Percentiles rank a stretch among this genome's conserved stretches.
phyloP scores from a whole-genome alignment of 306 rosid species.

The Vigna unguiculata region DNA sequence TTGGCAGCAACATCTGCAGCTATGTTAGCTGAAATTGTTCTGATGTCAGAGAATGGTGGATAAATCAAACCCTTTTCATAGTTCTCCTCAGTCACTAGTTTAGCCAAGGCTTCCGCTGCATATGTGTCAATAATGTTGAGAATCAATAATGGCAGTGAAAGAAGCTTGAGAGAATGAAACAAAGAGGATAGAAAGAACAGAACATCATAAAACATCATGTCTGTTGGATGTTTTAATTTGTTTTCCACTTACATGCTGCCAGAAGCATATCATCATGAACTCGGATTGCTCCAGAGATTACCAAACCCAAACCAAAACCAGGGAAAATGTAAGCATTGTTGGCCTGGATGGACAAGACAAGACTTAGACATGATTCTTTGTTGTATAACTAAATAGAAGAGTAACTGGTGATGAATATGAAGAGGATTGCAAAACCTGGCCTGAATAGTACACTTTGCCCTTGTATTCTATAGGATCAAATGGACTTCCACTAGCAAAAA shows the following conservation, averaged over 20 bases:
- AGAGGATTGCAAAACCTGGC: slow-evolving; percentile 66
- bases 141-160: neutral
- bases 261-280: slow-evolving; percentile 29
- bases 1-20: slow-evolving; percentile 89
- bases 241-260: slow-evolving; percentile 17
- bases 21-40: slow-evolving; percentile 75
- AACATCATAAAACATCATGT: neutral
- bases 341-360: slow-evolving; percentile 10
- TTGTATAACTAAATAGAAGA: slow-evolving; percentile 5
- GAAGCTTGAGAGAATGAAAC: slow-evolving; percentile 2
- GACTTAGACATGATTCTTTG: slow-evolving; percentile 5
- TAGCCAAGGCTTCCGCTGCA: slow-evolving; percentile 77
- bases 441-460: slow-evolving; percentile 67
- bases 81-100: slow-evolving; percentile 65
- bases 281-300: slow-evolving; percentile 29
- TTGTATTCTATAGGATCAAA: slow-evolving; percentile 48
- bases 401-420: neutral
- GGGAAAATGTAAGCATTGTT: slow-evolving; percentile 31
- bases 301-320: slow-evolving; percentile 30
- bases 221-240: neutral
- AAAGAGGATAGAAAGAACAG: neutral
- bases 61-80: slow-evolving; percentile 65
- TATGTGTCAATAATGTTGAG: neutral
- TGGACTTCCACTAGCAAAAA: slow-evolving; percentile 32
- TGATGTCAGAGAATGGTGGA: slow-evolving; percentile 72